phyloP scores from a whole-genome alignment of 179 eudicot genomes.

The Spinacia oleracea region DNA sequence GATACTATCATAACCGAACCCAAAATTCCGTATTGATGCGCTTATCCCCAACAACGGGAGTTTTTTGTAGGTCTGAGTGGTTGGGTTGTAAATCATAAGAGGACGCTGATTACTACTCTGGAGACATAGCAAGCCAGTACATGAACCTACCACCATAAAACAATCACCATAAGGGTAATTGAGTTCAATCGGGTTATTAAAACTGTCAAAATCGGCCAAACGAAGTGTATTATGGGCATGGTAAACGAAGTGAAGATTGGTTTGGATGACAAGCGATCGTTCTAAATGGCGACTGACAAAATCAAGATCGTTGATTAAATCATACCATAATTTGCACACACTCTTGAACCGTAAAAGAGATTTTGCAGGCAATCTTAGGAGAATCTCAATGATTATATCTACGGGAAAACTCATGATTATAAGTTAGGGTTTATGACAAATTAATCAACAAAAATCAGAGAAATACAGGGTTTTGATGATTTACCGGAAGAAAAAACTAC shows the following conservation, averaged over 20 bases:
- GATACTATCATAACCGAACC: conserved; percentile 21
- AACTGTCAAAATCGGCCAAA: conserved; percentile 7
- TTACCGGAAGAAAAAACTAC: no score
- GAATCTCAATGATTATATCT: background rate
- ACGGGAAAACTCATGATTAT: background rate
- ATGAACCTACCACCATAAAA: background rate
- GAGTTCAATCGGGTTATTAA: conserved; percentile 3
- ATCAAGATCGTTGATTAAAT: background rate
- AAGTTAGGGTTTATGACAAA: background rate
- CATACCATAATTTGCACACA: conserved; percentile 19
- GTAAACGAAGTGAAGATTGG: conserved; percentile 1
- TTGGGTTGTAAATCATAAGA: background rate
- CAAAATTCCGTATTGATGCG: background rate
- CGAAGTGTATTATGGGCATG: background rate
- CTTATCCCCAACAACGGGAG: background rate
- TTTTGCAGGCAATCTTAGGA: conserved; percentile 13
- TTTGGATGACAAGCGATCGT: background rate
- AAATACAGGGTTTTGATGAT: no score
- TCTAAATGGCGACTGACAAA: background rate
- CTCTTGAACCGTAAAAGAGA: conserved; percentile 4
- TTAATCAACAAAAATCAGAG: background rate
- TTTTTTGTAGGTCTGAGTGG: background rate
- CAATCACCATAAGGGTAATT: background rate
- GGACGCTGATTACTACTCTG: background rate
- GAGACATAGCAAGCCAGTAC: background rate